These are phyloP conservation scores for Metschnikowia similis DNA, from an alignment of 805 yeast species.

Conservation along the genomic window DNA sequence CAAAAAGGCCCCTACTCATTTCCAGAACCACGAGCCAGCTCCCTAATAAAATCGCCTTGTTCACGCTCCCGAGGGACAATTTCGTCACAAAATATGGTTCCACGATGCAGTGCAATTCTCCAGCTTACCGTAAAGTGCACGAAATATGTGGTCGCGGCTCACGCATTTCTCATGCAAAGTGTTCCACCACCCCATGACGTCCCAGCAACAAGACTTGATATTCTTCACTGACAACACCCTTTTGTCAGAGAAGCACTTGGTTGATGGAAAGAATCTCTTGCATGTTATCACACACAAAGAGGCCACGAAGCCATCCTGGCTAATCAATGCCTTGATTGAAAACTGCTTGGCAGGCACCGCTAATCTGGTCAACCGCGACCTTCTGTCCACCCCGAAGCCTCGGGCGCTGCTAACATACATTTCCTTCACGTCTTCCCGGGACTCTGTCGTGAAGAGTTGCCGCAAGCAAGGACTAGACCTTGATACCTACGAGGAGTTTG, in stretches of 20 bases:
- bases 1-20: no score
- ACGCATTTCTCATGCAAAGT: constrained; percentile 1
- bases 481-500: constrained; percentile 21
- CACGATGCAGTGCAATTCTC: no score
- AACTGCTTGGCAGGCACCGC: constrained; percentile 45
- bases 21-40: no score
- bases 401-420: constrained; percentile 31
- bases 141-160: not conserved
- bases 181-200: constrained; percentile 6
- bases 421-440: constrained; percentile 33
- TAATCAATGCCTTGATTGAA: constrained; percentile 52
- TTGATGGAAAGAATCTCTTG: constrained; percentile 15
- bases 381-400: constrained; percentile 7
- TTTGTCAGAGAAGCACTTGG: constrained; percentile 23
- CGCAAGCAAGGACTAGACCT: constrained; percentile 39
- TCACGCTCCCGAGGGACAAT: no score
- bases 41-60: no score
- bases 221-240: constrained; percentile 51
- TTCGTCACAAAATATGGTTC: not conserved
- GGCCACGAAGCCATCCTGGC: constrained; percentile 65
- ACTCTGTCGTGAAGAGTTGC: constrained; percentile 30
- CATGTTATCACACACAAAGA: constrained; percentile 31
- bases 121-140: not conserved
- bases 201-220: constrained; percentile 57
- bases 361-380: constrained; percentile 34